Conservation (phyloP, 2,329 filamentous ascomycete species). For the Sporothrix curviconia region DNA sequence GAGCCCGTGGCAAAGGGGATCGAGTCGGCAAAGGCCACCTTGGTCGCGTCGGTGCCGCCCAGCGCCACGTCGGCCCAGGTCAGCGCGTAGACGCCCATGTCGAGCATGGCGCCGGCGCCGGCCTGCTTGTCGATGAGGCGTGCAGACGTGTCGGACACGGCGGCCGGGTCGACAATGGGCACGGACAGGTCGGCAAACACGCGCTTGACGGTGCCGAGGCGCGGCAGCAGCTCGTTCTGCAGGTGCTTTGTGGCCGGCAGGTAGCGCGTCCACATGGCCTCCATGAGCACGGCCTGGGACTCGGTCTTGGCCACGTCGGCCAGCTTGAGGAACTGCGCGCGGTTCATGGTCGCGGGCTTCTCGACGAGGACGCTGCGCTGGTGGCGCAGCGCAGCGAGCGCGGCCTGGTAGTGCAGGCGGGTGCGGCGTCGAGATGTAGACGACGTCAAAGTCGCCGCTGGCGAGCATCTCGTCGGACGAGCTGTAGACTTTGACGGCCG, state of each 20-base stretch:
- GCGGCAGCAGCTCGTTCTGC: neutral
- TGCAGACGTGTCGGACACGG: neutral
- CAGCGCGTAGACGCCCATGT: neutral
- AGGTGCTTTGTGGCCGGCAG: neutral
- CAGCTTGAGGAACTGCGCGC: neutral
- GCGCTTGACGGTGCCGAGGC: neutral
- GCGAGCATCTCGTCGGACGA: neutral
- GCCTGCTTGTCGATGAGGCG: neutral
- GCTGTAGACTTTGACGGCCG: neutral
- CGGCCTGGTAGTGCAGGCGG: neutral
- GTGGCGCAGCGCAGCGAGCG: neutral
- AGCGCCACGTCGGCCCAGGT: neutral
- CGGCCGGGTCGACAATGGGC: neutral
- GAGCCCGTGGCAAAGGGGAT: neutral
- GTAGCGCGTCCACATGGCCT: slow-evolving; percentile 1
- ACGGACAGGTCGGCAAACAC: neutral
- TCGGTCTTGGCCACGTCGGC: neutral
- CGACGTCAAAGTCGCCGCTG: neutral
- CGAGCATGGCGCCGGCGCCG: neutral
- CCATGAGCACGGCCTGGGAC: neutral
- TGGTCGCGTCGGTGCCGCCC: neutral
- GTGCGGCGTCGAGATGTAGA: neutral
- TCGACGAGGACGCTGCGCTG: neutral
- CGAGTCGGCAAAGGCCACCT: neutral
- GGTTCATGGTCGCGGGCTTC: neutral